These are phyloP conservation scores for Lactarius psammicola DNA, from an alignment of 768 basidiomycete genomes.

Conservation along the genomic window DNA sequence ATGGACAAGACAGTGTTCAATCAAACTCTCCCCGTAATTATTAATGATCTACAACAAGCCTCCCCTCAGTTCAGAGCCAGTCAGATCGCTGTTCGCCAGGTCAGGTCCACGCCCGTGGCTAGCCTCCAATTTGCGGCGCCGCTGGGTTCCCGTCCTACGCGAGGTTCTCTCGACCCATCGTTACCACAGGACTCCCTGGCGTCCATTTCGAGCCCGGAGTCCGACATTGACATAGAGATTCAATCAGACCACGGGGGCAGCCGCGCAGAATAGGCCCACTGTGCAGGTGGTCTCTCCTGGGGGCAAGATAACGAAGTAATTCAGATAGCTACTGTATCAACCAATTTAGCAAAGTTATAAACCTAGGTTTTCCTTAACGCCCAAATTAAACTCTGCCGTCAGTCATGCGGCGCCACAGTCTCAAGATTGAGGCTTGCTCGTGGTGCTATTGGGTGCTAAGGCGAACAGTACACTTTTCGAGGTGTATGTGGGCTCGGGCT, in stretches of 20 bases:
- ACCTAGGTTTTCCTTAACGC: neutral
- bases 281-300: neutral
- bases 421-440: neutral
- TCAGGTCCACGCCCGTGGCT: neutral
- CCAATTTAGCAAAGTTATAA: no score
- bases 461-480: neutral
- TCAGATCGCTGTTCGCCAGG: neutral
- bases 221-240: neutral
- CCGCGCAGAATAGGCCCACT: neutral
- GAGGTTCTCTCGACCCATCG: neutral
- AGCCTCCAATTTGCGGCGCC: neutral
- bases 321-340: no score
- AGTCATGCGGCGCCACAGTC: neutral
- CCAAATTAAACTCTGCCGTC: neutral
- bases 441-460: neutral
- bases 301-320: no score
- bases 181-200: neutral
- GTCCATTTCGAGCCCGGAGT: neutral
- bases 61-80: neutral
- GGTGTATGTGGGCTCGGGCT: neutral
- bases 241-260: neutral
- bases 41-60: neutral
- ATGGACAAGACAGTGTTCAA: constrained; percentile 1
- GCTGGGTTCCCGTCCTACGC: neutral
- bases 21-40: neutral